phyloP scores from a whole-genome alignment of 1,139 yeast genomes.

The Geotrichum europaeum region DNA sequence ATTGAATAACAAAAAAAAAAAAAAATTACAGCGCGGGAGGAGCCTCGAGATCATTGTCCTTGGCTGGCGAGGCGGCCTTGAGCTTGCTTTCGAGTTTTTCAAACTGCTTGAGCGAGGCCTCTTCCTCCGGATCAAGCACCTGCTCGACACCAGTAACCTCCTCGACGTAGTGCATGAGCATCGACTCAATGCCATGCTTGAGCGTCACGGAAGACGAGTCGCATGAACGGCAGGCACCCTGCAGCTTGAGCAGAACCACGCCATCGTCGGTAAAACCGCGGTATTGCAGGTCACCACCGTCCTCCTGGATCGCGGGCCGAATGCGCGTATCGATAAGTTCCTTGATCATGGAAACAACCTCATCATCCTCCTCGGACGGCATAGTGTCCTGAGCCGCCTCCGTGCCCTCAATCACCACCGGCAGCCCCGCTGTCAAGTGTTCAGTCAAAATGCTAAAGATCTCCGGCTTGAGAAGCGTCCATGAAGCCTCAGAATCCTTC shows the following conservation, averaged over 20 bases:
- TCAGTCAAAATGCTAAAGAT: slow-evolving; percentile 81
- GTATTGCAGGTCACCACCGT: slow-evolving; percentile 76
- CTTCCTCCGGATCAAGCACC: slow-evolving; percentile 55
- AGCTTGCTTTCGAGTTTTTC: slow-evolving; percentile 52
- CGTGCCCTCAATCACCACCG: slow-evolving; percentile 44
- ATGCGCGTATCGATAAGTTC: slow-evolving; percentile 91
- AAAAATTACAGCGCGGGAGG: slow-evolving; percentile 13
- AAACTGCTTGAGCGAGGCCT: slow-evolving; percentile 59
- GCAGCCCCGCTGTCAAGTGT: slow-evolving; percentile 69
- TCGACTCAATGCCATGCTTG: slow-evolving; percentile 73
- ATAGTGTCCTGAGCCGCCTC: slow-evolving; percentile 44
- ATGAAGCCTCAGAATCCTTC: slow-evolving; percentile 47
- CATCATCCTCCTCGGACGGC: slow-evolving; percentile 59
- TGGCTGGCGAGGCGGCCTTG: slow-evolving; percentile 20
- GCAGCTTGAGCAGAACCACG: slow-evolving; percentile 63
- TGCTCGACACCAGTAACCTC: slow-evolving; percentile 74
- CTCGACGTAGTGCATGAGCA: slow-evolving; percentile 80
- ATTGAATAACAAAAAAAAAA: not conserved
- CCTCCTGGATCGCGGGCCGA: slow-evolving; percentile 81
- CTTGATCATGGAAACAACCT: slow-evolving; percentile 82
- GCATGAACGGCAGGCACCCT: slow-evolving; percentile 81
- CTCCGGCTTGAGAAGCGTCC: slow-evolving; percentile 85
- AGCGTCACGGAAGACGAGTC: slow-evolving; percentile 71
- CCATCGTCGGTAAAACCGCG: slow-evolving; percentile 65
- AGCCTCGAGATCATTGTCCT: slow-evolving; percentile 11